phyloP scores from a whole-genome alignment of 768 basidiomycete species.

The Pholiota molesta region DNA sequence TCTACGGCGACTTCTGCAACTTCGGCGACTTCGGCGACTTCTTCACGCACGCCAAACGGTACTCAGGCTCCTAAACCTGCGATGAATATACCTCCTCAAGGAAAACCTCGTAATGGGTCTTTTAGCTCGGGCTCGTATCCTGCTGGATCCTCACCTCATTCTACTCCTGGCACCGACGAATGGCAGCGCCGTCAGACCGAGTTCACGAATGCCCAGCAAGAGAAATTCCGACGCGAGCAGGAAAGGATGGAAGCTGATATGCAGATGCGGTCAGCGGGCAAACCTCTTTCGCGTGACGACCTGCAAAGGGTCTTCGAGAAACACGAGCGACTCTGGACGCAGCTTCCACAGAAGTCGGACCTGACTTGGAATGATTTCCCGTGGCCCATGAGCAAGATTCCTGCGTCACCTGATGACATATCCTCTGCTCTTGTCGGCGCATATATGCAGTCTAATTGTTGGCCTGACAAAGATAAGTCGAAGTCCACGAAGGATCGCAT shows the following conservation, averaged over 20 bases:
- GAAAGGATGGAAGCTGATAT: slow-evolving; percentile 61
- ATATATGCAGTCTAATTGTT: slow-evolving; percentile 62
- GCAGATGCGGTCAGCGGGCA: slow-evolving; percentile 51
- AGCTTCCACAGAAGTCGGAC: slow-evolving; percentile 40
- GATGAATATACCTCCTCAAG: slow-evolving; percentile 25
- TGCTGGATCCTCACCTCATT: slow-evolving; percentile 25
- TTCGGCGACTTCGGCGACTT: slow-evolving; percentile 17
- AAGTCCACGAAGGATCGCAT: slow-evolving; percentile 69
- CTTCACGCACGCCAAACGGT: slow-evolving; percentile 8
- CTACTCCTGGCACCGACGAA: slow-evolving; percentile 47
- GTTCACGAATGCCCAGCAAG: slow-evolving; percentile 64
- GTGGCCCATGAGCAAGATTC: slow-evolving; percentile 70
- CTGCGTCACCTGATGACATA: slow-evolving; percentile 62
- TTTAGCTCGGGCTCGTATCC: slow-evolving; percentile 33
- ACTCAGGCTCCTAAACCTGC: slow-evolving; percentile 29
- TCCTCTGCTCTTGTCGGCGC: slow-evolving; percentile 56
- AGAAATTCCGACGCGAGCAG: slow-evolving; percentile 70
- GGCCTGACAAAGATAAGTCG: slow-evolving; percentile 53
- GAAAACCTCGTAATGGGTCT: slow-evolving; percentile 36
- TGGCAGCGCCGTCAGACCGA: slow-evolving; percentile 69
- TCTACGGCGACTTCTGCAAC: slow-evolving; percentile 25
- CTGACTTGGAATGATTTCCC: slow-evolving; percentile 72
- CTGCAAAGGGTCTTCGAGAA: slow-evolving; percentile 55
- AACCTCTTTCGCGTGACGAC: slow-evolving; percentile 58
- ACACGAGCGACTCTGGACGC: slow-evolving; percentile 67